Evolutionary conservation across 805 yeast species (phyloP), one percentile per base, ranked within the genome.

Genomic region (Candida xiaguanensis): DNA sequence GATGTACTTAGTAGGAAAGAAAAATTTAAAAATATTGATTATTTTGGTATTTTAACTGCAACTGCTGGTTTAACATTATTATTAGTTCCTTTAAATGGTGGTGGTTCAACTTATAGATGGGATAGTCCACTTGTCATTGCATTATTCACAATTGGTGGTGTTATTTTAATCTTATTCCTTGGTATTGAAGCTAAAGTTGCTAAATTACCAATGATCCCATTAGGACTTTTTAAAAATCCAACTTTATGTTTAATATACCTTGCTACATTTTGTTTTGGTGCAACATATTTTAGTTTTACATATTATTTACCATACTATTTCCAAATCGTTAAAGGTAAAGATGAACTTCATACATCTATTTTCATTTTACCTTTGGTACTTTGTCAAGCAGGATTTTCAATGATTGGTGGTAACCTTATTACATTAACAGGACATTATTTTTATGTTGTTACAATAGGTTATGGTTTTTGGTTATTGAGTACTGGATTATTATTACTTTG

Each of bases 51-150:
- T 2, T 46, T 63, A 14, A 45, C 77, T 11, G 48, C 75, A 18
- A 55, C 72, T 5, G 51, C 61, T 3, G 74, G 76, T 1, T 48
- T 70, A 34, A 73, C 77, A 5, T 50, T 78, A 28, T 41, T 75
- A 2, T 55, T 70, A 37, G 58, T 72, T 30, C 84, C 71, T 0
- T 52, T 80, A 26, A 69, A 80, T 1, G 71, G 78, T 46, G 85
- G 84, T 16, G 80, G 81, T 3, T 55, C 59, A 23, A 61, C 69
- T 23, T 69, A 56, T 48, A 55, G 74, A 2, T 81, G 86, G 86
- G 52, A 59, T 2, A 71, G 81, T 0, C 74, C 75, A n/a, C 67
- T 75, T 3, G 75, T 77, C 4, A 70, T 80, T 5, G 46, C 58
- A 8, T 71, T 72, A 36, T 67, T 80, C 38, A 56, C 74, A 7